phyloP scores from a whole-genome alignment of 345 rosid species.

The Moricandia arvensis region DNA sequence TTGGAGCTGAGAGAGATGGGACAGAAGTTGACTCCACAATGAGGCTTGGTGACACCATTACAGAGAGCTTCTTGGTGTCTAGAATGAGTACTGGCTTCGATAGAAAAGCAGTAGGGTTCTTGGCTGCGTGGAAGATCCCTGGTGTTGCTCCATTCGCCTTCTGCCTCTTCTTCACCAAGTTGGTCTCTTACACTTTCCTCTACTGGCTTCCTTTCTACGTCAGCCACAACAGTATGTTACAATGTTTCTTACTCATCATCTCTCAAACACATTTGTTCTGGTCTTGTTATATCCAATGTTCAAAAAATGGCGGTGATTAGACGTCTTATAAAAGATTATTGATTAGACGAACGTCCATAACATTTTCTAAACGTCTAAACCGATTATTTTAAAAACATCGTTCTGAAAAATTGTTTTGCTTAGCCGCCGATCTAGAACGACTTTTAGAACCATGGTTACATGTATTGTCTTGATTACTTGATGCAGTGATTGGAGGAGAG shows the following conservation, averaged over 20 bases:
- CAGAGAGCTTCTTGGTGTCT: slow-evolving; percentile 61
- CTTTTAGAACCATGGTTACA: background rate
- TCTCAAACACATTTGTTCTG: background rate
- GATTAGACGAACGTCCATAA: no score
- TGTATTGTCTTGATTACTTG: background rate
- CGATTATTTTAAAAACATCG: no score
- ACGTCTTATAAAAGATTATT: no score
- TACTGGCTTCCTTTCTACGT: slow-evolving; percentile 98
- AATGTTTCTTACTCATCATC: slow-evolving; percentile 18
- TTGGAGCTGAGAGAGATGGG: slow-evolving; percentile 58
- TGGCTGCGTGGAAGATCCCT: slow-evolving; percentile 92
- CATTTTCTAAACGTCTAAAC: no score
- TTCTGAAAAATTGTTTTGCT: no score
- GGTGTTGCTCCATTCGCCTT: slow-evolving; percentile 94
- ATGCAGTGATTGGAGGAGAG: slow-evolving; percentile 81
- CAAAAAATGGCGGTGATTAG: no score
- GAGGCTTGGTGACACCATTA: slow-evolving; percentile 53
- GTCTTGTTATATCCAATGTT: no score
- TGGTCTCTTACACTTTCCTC: slow-evolving; percentile 96
- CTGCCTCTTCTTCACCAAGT: slow-evolving; percentile 90
- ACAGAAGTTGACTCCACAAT: slow-evolving; percentile 56
- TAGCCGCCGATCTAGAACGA: no score
- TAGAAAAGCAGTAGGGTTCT: slow-evolving; percentile 66
- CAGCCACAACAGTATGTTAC: slow-evolving; percentile 81
- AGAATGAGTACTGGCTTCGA: slow-evolving; percentile 40